These are phyloP conservation scores for Trichoderma sp. DNA, from an alignment of 2,329 filamentous ascomycete genomes.

Conservation along the genomic window DNA sequence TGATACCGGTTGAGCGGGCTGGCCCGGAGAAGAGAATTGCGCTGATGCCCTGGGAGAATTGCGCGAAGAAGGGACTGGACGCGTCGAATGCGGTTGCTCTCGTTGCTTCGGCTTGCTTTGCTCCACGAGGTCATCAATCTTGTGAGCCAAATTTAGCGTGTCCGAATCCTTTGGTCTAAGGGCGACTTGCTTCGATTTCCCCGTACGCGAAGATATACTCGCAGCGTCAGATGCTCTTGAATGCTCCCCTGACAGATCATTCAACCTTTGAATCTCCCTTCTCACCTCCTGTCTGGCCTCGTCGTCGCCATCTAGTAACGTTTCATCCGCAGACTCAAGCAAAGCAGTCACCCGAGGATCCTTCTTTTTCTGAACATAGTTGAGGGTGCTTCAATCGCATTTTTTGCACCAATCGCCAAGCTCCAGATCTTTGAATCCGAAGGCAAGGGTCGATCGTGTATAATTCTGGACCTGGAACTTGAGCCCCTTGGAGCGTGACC, in stretches of 20 bases:
- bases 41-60: not conserved
- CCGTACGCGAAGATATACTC: not conserved
- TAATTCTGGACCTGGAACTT: not conserved
- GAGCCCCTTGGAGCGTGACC: not conserved
- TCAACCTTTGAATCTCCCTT: not conserved
- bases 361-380: not conserved
- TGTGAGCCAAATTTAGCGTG: not conserved
- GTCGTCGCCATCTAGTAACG: not conserved
- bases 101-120: not conserved
- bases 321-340: not conserved
- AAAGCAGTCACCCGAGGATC: not conserved
- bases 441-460: not conserved
- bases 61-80: not conserved
- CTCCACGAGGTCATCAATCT: not conserved
- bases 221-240: not conserved
- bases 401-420: not conserved
- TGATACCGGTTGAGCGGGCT: not conserved
- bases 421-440: not conserved
- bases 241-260: not conserved
- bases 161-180: not conserved
- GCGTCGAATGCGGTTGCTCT: not conserved
- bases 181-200: not conserved
- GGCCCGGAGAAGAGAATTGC: not conserved
- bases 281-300: not conserved
- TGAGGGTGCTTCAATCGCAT: not conserved